Base-by-base conservation (phyloP, 345 rosid genomes). In the Sonneratia alba region DNA sequence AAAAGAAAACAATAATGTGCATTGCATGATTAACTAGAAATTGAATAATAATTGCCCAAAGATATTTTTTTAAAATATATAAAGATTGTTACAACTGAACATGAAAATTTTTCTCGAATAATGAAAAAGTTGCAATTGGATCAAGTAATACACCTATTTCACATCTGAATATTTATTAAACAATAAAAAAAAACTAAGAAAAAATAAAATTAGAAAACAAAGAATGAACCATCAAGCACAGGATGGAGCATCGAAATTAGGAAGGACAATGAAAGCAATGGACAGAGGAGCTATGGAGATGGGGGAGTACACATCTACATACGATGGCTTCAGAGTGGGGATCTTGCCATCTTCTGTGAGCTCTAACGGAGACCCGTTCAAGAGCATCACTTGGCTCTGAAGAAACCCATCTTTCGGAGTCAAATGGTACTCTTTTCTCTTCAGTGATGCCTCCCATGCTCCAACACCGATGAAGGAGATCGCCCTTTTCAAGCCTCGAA, bases 371-470 rank as follows among this genome's bases (percentile, higher is more conserved):
- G 82, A 69, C 62, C 97, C 98, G 24, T 96, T 96, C 34, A 96
- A 83, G 70, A 92, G 63, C 91, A 87, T 82, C 45, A 87, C 85
- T 74, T 78, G 80, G 83, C 98, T 92, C 61, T 55, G 79, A 37
- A 96, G 73, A 63, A 82, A 47, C 13, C 93, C 86, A 16, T 88
- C 84, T 79, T 89, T 80, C 0, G 99, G 90, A 75, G 93, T 92
- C 64, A 96, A 81, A 82, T 91, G 96, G 78, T 96, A 96, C 81
- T 96, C 99, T 80, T 96, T 97, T 79, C 98, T 81, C 70, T 68
- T 70, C 61, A 87, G 57, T 36, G 77, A 51, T 40, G 71, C 87
- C 53, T 84, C 87, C 0, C 84, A 79, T 70, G 90, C 83, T 79
- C 80, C 81, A 55, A 51, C 78, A 70, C 97, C 97, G 2, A 88